These are phyloP conservation scores for Acidomyces sp. DNA, from an alignment of 495 filamentous ascomycete species.

Conservation along the genomic window DNA sequence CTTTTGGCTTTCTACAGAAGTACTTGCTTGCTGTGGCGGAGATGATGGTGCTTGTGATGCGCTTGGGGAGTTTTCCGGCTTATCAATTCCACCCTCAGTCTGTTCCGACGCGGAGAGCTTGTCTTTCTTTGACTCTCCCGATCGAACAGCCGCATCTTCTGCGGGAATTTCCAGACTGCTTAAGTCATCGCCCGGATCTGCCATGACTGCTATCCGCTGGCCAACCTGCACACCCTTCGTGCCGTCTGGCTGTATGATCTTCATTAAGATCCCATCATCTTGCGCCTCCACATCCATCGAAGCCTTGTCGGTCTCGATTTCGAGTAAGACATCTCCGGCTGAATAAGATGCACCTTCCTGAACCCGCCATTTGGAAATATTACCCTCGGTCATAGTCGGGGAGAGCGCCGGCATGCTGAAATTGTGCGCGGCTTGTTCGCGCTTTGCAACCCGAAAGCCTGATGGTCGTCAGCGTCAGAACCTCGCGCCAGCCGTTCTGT, in stretches of 20 bases:
- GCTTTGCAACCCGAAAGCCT: slow-evolving; percentile 53
- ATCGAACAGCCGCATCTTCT: slow-evolving; percentile 29
- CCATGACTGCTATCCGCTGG: slow-evolving; percentile 59
- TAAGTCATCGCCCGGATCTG: slow-evolving; percentile 63
- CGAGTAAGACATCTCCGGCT: slow-evolving; percentile 67
- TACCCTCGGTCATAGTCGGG: slow-evolving; percentile 78
- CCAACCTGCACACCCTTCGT: slow-evolving; percentile 60
- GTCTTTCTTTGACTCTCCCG: slow-evolving; percentile 28
- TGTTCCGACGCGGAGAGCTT: slow-evolving; percentile 24
- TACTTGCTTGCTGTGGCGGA: slow-evolving; percentile 21
- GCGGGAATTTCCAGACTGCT: slow-evolving; percentile 52
- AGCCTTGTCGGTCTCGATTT: slow-evolving; percentile 82
- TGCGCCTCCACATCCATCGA: slow-evolving; percentile 85
- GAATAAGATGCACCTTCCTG: slow-evolving; percentile 62
- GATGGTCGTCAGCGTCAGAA: slow-evolving; percentile 6
- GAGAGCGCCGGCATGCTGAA: slow-evolving; percentile 80
- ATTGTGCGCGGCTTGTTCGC: slow-evolving; percentile 52
- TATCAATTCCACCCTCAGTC: slow-evolving; percentile 16
- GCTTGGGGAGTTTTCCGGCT: slow-evolving; percentile 20
- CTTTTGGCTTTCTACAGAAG: slow-evolving; percentile 20
- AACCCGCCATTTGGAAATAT: slow-evolving; percentile 62
- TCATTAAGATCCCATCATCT: slow-evolving; percentile 66
- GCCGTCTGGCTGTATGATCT: slow-evolving; percentile 60
- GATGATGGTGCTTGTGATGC: slow-evolving; percentile 24
- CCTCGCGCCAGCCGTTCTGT: slow-evolving; percentile 19